Base-by-base conservation (phyloP, 495 filamentous ascomycete genomes). In the Penicillium lividum region DNA sequence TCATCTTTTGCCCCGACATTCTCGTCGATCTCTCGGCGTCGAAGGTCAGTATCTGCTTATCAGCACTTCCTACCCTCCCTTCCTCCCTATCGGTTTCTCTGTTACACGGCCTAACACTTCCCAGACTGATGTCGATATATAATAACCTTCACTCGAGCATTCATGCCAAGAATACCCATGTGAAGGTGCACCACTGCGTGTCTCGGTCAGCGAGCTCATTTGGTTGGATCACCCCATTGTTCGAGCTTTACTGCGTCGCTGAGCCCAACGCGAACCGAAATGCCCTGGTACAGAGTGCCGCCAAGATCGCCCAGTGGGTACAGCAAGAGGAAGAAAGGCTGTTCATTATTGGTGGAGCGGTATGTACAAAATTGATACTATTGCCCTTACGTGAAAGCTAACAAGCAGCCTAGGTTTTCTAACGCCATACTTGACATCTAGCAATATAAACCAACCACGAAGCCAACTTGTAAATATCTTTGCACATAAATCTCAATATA, bases 161-260 rank as follows among this genome's bases (percentile, higher is more conserved):
- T 34, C 94, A 98, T 65, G 80, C 88, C 25, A 92, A 91, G 63
- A 87, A 92, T 58, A 84, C 85, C 1, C 88, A 92, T 65, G 79
- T 96, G 52, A 96, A 94, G 66, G 88, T 97, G 1, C 82, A 94
- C 46, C 89, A 97, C 68, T 87, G 83, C 54, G 84, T 91, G 5
- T 82, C 83, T 30, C 84, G 82, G 10, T 90, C 89, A 34, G 82
- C 86, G 25, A 88, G 89, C 27, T 87, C 88, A 3, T 82, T 98
- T 34, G 94, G 89, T 6, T 98, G 94, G 94, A 82, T 89, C 40
- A 96, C 92, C 18, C 91, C 92, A 3, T 67, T 87, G 0, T 97
- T 97, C 60, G 95, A 98, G 70, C 79, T 98, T 50, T 98, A 97
- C 77, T 93, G 90, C 68, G 87, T 98, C 7, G 91, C 92, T n/a